A percentile compares a stretch with the other conserved stretches of the same genome.
Conservation (phyloP, 495 filamentous ascomycete genomes). For the Podospora pseudocomata region DNA sequence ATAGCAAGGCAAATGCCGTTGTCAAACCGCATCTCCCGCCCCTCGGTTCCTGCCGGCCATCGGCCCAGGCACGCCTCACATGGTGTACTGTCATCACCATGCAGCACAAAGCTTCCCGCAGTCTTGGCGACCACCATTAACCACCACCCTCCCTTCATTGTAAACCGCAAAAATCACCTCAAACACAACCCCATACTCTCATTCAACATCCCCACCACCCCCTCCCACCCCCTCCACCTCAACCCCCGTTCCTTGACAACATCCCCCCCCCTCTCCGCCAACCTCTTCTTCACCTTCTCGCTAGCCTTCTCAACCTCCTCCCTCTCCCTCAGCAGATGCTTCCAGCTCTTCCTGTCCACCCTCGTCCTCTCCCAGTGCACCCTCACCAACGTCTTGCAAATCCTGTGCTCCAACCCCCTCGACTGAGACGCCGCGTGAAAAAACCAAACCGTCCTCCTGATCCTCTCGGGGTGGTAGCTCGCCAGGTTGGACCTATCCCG, state of each 20-base stretch:
- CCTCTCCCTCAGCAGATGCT: neutral
- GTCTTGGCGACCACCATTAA: neutral
- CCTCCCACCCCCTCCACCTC: conserved; percentile 57
- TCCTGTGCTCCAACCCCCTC: conserved; percentile 71
- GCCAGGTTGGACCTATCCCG: conserved; percentile 49
- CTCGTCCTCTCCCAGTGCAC: conserved; percentile 44
- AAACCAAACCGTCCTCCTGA: conserved; percentile 75
- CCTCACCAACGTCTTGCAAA: conserved; percentile 70
- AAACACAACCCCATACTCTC: conserved; percentile 67
- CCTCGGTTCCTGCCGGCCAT: conserved; percentile 18
- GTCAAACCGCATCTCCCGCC: conserved; percentile 1
- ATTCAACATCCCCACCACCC: conserved; percentile 68
- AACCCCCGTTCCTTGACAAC: conserved; percentile 13
- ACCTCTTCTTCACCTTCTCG: neutral
- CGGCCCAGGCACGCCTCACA: neutral
- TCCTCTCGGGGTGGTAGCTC: conserved; percentile 53
- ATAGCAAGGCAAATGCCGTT: neutral
- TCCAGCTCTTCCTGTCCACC: conserved; percentile 7
- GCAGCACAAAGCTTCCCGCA: neutral
- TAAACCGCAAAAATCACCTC: conserved; percentile 38
- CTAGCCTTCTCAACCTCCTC: neutral
- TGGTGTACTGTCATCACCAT: neutral
- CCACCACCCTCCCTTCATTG: neutral
- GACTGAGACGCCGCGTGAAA: conserved; percentile 62
- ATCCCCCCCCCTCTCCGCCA: conserved; percentile 3